These are phyloP conservation scores for Melocanna baccifera DNA, from an alignment of 176 grass and related monocot species.

Conservation along the genomic window DNA sequence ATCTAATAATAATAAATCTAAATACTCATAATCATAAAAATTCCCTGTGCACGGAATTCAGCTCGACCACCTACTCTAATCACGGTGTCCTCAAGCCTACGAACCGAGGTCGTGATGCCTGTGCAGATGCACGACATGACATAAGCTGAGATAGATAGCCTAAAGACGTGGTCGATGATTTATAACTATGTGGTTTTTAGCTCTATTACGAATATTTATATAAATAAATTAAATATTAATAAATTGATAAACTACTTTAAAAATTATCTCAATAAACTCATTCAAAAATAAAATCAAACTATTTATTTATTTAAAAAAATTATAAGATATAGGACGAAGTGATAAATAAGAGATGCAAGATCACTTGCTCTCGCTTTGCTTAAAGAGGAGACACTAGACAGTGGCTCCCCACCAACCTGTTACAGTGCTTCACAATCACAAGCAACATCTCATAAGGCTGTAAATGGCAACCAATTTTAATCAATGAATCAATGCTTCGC, in stretches of 20 bases:
- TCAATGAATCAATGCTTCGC: constrained; percentile 16
- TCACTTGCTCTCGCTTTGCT: not conserved
- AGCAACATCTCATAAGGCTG: not conserved
- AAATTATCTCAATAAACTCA: too few species aligned
- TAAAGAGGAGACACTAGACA: constrained; percentile 7
- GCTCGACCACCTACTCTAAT: not conserved
- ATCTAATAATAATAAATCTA: too few species aligned
- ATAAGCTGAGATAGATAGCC: not conserved
- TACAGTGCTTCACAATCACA: not conserved
- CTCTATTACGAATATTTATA: too few species aligned
- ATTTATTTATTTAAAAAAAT: too few species aligned
- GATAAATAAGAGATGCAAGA: not conserved
- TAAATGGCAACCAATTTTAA: not conserved
- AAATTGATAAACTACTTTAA: too few species aligned
- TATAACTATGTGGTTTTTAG: too few species aligned
- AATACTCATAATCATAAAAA: too few species aligned
- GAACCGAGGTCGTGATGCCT: constrained; percentile 13
- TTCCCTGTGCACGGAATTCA: not conserved
- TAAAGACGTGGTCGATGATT: too few species aligned
- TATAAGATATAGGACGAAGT: too few species aligned
- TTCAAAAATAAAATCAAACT: too few species aligned
- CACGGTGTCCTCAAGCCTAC: not conserved
- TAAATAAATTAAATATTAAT: too few species aligned
- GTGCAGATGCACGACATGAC: not conserved
- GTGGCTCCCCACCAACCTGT: not conserved